These are phyloP conservation scores for Gastrodia elata DNA, from an alignment of 106 monocot genomes.

Conservation along the genomic window DNA sequence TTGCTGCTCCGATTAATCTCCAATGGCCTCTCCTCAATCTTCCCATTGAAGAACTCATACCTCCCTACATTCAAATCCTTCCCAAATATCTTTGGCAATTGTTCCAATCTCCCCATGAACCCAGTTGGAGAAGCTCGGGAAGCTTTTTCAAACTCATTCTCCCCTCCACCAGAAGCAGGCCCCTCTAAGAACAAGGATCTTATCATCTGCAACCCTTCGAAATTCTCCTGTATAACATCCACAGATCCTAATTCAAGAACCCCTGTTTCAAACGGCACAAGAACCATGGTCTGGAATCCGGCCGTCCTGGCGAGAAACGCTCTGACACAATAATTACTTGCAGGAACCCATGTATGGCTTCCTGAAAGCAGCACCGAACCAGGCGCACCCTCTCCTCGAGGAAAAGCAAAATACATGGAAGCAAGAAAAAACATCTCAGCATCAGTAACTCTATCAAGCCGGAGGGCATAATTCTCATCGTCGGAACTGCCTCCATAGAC, in stretches of 20 bases:
- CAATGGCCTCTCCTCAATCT: slow-evolving; percentile 6
- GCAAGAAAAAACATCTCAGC: slow-evolving; percentile 70
- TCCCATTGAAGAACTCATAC: neutral
- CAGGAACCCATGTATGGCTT: slow-evolving; percentile 39
- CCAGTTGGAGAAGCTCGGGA: neutral
- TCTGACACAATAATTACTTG: slow-evolving; percentile 42
- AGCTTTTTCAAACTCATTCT: neutral
- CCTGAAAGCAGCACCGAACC: slow-evolving; percentile 31
- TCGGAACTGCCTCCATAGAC: slow-evolving; percentile 45
- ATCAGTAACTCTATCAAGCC: slow-evolving; percentile 62
- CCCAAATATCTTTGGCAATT: slow-evolving; percentile 45
- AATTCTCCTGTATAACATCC: slow-evolving; percentile 25
- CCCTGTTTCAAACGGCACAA: slow-evolving; percentile 46
- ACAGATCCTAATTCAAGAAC: slow-evolving; percentile 65
- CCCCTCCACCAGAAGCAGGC: neutral
- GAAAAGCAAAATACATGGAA: slow-evolving; percentile 79
- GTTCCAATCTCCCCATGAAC: neutral
- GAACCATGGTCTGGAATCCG: slow-evolving; percentile 50
- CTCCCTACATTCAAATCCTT: slow-evolving; percentile 27
- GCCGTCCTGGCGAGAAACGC: slow-evolving; percentile 40
- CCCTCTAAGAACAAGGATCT: slow-evolving; percentile 14
- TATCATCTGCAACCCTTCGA: slow-evolving; percentile 21
- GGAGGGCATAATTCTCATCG: slow-evolving; percentile 57
- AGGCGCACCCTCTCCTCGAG: slow-evolving; percentile 46
- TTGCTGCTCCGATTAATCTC: neutral